These are phyloP conservation scores for Ophiostoma ips DNA, from an alignment of 2,329 filamentous ascomycete genomes.

Conservation along the genomic window DNA sequence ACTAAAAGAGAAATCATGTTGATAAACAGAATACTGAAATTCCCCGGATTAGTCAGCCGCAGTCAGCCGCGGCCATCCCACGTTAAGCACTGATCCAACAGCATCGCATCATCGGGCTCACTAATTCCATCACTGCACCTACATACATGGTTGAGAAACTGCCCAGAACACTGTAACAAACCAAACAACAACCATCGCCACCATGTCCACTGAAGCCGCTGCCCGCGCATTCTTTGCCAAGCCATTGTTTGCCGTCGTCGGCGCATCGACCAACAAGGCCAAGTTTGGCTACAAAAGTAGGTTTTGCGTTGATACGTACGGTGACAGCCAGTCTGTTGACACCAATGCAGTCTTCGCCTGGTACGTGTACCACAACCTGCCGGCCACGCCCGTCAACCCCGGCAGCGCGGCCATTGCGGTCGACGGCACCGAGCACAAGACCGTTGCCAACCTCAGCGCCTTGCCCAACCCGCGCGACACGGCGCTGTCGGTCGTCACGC, in stretches of 20 bases:
- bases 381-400: constrained; percentile 76
- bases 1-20: background rate
- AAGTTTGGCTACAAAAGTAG: constrained; percentile 85
- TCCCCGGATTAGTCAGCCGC: constrained; percentile 2
- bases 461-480: constrained; percentile 56
- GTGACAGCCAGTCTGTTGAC: too few species aligned
- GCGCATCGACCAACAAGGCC: constrained; percentile 67
- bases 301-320: too few species aligned
- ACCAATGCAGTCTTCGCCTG: constrained; percentile 60
- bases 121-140: background rate
- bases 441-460: constrained; percentile 49
- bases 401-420: constrained; percentile 50
- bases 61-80: background rate
- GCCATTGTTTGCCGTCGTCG: constrained; percentile 72
- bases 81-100: background rate
- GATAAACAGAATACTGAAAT: background rate
- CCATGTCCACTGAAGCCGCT: constrained; percentile 47
- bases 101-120: background rate
- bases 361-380: constrained; percentile 66
- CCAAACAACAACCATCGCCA: background rate
- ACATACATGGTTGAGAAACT: background rate
- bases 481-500: constrained; percentile 75
- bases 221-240: constrained; percentile 70
- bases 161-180: background rate
- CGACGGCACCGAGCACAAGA: constrained; percentile 39